phyloP scores from a whole-genome alignment of 768 basidiomycete species.

The Podaxis mareebaensis region DNA sequence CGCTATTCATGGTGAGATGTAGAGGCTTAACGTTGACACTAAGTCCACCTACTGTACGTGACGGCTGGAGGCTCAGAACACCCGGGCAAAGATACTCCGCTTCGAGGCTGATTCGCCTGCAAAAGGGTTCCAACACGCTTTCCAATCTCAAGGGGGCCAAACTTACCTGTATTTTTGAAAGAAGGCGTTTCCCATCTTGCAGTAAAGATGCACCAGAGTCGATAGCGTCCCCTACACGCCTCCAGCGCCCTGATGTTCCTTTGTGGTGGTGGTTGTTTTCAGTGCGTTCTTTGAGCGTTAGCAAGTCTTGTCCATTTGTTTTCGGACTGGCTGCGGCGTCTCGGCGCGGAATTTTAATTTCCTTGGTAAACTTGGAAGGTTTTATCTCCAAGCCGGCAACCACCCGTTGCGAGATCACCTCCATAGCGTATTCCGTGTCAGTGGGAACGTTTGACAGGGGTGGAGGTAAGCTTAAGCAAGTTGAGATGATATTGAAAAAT shows the following conservation, averaged over 20 bases:
- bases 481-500: background rate
- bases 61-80: no score
- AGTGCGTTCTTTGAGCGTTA: background rate
- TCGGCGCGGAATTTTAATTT: background rate
- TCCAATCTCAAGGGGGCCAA: background rate
- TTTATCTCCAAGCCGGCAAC: slow-evolving; percentile 52
- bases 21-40: background rate
- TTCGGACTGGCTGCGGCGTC: background rate
- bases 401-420: slow-evolving; percentile 61
- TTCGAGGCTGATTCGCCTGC: background rate
- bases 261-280: background rate
- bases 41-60: slow-evolving; percentile 3
- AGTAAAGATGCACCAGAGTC: slow-evolving; percentile 3
- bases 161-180: slow-evolving; percentile 5
- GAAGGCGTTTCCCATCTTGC: slow-evolving; percentile 4
- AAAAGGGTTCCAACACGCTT: background rate
- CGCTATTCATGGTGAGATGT: slow-evolving; percentile 33
- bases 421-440: slow-evolving; percentile 71
- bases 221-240: slow-evolving; percentile 3
- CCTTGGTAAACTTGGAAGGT: slow-evolving; percentile 26
- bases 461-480: slow-evolving; percentile 41
- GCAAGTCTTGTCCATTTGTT: background rate
- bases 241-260: background rate
- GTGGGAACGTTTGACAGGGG: slow-evolving; percentile 58
- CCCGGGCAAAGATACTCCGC: no score